Conservation (phyloP, 106 monocot genomes). For the Dioscorea zingiberensis region DNA sequence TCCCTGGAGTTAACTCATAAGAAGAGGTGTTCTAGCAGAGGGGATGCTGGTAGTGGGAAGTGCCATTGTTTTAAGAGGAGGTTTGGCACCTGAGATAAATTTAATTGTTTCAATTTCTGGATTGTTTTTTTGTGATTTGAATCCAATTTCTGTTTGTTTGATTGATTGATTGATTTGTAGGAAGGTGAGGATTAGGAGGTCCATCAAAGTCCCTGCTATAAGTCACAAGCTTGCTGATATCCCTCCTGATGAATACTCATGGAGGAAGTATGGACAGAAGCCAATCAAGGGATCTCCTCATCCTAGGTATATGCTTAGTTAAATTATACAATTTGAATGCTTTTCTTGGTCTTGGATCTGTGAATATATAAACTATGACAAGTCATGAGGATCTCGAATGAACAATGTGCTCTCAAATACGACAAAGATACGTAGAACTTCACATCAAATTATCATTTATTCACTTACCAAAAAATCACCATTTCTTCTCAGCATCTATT, state of each 20-base stretch:
- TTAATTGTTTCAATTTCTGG: not conserved
- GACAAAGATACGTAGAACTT: too few species aligned
- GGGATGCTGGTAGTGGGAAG: conserved; percentile 47
- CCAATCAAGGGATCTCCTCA: conserved; percentile 78
- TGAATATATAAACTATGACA: too few species aligned
- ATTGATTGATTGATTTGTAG: conserved; percentile 10
- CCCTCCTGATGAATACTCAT: conserved; percentile 65
- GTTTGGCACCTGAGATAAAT: too few species aligned
- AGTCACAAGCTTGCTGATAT: conserved; percentile 66
- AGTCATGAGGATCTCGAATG: too few species aligned
- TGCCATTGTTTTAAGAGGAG: conserved; percentile 54
- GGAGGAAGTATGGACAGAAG: conserved; percentile 79
- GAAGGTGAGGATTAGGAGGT: conserved; percentile 54
- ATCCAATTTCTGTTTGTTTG: not conserved
- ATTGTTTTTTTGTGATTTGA: not conserved
- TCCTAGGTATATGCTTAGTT: conserved; percentile 39
- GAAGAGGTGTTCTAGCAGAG: conserved; percentile 37
- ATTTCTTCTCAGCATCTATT: too few species aligned
- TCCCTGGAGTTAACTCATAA: conserved; percentile 16
- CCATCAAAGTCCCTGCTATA: conserved; percentile 59
- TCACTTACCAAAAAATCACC: too few species aligned
- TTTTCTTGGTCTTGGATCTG: too few species aligned
- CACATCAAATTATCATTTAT: too few species aligned
- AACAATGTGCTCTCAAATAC: too few species aligned
- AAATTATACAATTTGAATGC: too few species aligned